Conservation (phyloP, 2,329 filamentous ascomycete genomes). For the Pleomassaria siparia region DNA sequence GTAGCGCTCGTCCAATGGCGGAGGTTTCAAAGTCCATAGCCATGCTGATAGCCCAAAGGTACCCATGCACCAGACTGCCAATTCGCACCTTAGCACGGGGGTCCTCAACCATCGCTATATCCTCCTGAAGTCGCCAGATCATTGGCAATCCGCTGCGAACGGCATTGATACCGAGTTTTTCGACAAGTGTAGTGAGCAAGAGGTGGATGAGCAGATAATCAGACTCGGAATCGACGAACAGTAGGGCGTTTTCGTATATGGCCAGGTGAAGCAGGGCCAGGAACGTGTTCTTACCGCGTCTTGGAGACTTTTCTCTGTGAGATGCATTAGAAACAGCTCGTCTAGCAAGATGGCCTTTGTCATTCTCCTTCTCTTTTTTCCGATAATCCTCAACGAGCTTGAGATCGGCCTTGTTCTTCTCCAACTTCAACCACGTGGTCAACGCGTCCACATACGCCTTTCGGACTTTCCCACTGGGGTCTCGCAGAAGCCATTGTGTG, state of each 20-base stretch:
- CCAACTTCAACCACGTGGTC: conserved; percentile 80
- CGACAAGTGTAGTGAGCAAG: conserved; percentile 72
- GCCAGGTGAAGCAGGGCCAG: conserved; percentile 80
- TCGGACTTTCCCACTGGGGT: conserved; percentile 74
- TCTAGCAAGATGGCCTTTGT: conserved; percentile 51
- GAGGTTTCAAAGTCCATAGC: conserved; percentile 75
- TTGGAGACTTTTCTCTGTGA: conserved; percentile 58
- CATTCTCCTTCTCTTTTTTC: conserved; percentile 49
- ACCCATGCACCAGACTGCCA: conserved; percentile 83
- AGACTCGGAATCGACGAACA: conserved; percentile 62
- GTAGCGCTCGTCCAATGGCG: conserved; percentile 68
- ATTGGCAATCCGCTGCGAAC: conserved; percentile 79
- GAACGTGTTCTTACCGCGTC: conserved; percentile 66
- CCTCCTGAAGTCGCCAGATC: conserved; percentile 85
- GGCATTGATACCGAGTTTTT: conserved; percentile 80
- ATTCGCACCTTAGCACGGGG: conserved; percentile 74
- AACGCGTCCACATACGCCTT: conserved; percentile 84
- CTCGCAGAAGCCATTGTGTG: conserved; percentile 89
- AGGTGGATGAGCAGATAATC: conserved; percentile 78
- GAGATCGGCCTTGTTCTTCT: conserved; percentile 69
- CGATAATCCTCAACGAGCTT: conserved; percentile 60
- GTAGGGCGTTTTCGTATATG: conserved; percentile 84
- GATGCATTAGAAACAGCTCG: conserved; percentile 71
- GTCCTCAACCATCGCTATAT: conserved; percentile 67
- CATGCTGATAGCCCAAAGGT: conserved; percentile 78